Base-by-base conservation (phyloP, 345 rosid species). In the Lepidium aucheri region DNA sequence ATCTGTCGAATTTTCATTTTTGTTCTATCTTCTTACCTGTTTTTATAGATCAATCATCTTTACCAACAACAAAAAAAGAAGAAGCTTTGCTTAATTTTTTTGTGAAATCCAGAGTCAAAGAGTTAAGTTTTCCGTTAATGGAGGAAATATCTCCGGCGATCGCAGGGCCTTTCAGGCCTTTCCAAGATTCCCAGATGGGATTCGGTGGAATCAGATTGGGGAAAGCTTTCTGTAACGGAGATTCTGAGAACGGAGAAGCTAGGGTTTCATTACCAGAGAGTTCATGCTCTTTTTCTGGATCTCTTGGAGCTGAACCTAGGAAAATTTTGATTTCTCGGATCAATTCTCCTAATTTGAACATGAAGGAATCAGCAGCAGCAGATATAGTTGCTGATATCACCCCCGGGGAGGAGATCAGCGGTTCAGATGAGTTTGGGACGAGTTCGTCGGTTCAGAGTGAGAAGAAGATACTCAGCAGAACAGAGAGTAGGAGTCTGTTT, bases 91-190 rank as follows among this genome's bases (percentile, higher is more conserved):
- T 36, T 32, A 11, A 15, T 1, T 12, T 58, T 28, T 40, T 28
- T 57, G 49, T 39, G 59, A 41, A 36, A 41, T 7, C 34, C 14
- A 57, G 28, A 46, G 40, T 43, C 34, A 13, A 28, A n/a, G 20
- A 53, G 15, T 34, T 33, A 4, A 3, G 10, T 4, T 46, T 20
- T 14, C 35, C 52, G 55, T 41, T 63, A 38, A 80, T 82, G 86
- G 91, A 86, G 77, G 89, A 82, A 49, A 65, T 79, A 38, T 77
- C 87, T 57, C 52, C 80, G 4, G 72, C 80, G 5, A 65, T 82
- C 34, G 60, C 79, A 8, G 75, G 76, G 50, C 87, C 90, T 6
- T 74, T 83, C 55, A 75, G 72, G 26, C 42, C 84, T 2, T 45
- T 74, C 33, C 38, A 67, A 1, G 68, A 78, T 32, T 9, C 79